phyloP scores from a whole-genome alignment of 768 basidiomycete genomes.

The Phaffia tasmanica region DNA sequence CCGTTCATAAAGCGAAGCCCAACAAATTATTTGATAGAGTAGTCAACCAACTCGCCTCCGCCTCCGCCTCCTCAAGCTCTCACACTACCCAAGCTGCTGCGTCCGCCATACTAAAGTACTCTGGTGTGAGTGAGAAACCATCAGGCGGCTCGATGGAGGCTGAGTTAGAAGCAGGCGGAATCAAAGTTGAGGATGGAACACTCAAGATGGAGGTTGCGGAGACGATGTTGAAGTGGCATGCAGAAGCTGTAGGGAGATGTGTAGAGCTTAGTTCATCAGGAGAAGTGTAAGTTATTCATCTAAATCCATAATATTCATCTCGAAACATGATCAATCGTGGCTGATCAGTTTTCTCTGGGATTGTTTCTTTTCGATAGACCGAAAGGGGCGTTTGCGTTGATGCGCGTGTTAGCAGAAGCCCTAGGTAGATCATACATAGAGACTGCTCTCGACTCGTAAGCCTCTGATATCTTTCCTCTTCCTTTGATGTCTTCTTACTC shows the following conservation, averaged over 20 bases:
- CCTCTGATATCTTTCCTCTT: slow-evolving; percentile 11
- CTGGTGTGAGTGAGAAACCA: slow-evolving; percentile 55
- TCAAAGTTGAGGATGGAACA: slow-evolving; percentile 63
- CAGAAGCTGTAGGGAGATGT: slow-evolving; percentile 87
- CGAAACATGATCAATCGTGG: slow-evolving; percentile 17
- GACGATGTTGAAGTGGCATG: slow-evolving; percentile 93
- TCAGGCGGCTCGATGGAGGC: slow-evolving; percentile 48
- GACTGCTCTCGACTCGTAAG: slow-evolving; percentile 82
- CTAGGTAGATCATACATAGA: slow-evolving; percentile 76
- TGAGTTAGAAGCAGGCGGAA: slow-evolving; percentile 41
- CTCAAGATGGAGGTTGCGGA: slow-evolving; percentile 67
- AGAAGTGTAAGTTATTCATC: slow-evolving; percentile 59
- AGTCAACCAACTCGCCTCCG: slow-evolving; percentile 73
- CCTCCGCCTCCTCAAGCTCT: slow-evolving; percentile 39
- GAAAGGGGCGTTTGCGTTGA: slow-evolving; percentile 73
- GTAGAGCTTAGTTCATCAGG: slow-evolving; percentile 71
- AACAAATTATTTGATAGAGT: slow-evolving; percentile 71
- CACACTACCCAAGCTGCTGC: slow-evolving; percentile 74
- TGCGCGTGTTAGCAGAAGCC: slow-evolving; percentile 74
- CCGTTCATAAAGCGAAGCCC: slow-evolving; percentile 48
- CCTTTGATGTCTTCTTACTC: not conserved
- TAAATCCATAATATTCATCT: not conserved
- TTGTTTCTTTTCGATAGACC: slow-evolving; percentile 45
- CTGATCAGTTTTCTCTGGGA: not conserved
- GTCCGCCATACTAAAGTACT: slow-evolving; percentile 69